Base-by-base conservation (phyloP, 208 protist species). In the Leishmania major region DNA sequence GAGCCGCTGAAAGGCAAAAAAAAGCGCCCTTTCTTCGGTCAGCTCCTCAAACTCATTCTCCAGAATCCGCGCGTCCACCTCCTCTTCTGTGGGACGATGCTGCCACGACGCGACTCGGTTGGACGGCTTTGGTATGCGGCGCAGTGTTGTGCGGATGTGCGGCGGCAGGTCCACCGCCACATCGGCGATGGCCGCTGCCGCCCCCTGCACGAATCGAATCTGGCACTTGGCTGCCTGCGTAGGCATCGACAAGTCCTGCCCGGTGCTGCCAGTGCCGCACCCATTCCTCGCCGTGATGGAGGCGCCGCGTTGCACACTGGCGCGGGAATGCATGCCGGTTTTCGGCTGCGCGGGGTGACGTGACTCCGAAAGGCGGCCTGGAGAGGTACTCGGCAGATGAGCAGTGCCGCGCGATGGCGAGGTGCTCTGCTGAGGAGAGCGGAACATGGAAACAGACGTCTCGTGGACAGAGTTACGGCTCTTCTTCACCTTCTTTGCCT, bases 31-130 rank as follows among this genome's bases (percentile, higher is more conserved):
- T 37, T 96, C 89, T 53, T 95, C 89, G 5, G 88, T 94, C 43
- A 98, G 81, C 45, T 85, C 74, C 73, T 96, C 84, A 78, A 98
- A 98, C 40, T 87, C 80, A 77, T 98, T 98, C 74, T 95, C 93
- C 59, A 98, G 86, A 62, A 79, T 45, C 10, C 93, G 92, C 35
- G 75, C 77, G 17, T 89, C 87, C 70, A 95, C 77, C 82, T 96
- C 92, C 71, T 91, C 91, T 51, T 87, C 83, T 8, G 90, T 90
- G 8, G 91, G 93, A 47, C 93, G 84, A 51, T 95, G 90, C 47
- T 96, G 84, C 49, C 94, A 85, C 31, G 95, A 97, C 35, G 90
- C 88, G 10, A 79, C 79, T 3, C 84, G 86, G 31, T 84, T 81
- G 45, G 81, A 87, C 43, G 91, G 85, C 77, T 92, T 87, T 28